Evolutionary conservation across 805 yeast species (phyloP), one percentile per base, ranked within the genome.

Genomic region (Pichia cabralensis): DNA sequence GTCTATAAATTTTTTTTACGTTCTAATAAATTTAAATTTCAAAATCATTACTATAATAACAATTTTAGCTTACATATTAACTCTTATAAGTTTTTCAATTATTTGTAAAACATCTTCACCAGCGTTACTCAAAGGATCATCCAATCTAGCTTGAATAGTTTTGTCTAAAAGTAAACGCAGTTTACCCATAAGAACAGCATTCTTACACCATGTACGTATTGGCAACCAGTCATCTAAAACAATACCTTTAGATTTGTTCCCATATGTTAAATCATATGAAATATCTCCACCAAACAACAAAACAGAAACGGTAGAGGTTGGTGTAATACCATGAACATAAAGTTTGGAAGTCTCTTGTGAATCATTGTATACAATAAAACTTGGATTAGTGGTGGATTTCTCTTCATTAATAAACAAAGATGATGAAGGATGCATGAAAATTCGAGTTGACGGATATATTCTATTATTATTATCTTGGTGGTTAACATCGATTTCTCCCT

Each of bases 141-240:
- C 46, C 18, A 88, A 61, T 43, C 74, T 74, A 16, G 65, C 67
- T 28, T 71, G 79, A 36, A 89, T 70, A 0, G 81, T 73, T 14
- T 65, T 61, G 49, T 86, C 95, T 22, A 89, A 55, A 30, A 84
- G 52, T 9, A 58, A 49, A 46, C 94, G 62, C 36, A 89, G 58
- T 39, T 79, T 74, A 38, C 82, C 80, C 21, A 88, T 68, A 30
- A 89, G 60, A 2, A 89, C 95, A 1, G 88, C 97, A 48, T 88
- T 84, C 44, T 92, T 82, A 43, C 95, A 80, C 96, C 96, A 89
- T 1, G 96, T 84, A 41, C 83, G 67, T 10, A 89, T 67, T 1
- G 96, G 94, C 22, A 84, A 58, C 96, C 97, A 88, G n/a, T 69
- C 68, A 45, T 84, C 95, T 36, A 89, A 60, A 8, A 85, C 75